These are phyloP conservation scores for Camillea tinctor DNA, from an alignment of 2,329 filamentous ascomycete genomes.

Conservation along the genomic window DNA sequence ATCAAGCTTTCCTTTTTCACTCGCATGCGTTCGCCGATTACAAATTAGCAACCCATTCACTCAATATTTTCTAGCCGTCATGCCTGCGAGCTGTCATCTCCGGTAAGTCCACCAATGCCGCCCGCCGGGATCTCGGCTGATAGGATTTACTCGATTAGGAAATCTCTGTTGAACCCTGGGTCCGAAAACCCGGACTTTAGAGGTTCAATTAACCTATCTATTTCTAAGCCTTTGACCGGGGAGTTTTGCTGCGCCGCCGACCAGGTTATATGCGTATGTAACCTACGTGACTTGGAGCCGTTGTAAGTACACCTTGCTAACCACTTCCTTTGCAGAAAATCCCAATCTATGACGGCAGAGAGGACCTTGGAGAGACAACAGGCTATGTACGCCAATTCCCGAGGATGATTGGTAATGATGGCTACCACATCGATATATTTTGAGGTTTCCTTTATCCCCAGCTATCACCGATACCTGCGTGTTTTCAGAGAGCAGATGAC, in stretches of 20 bases:
- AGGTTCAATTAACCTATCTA: neutral
- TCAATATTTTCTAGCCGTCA: neutral
- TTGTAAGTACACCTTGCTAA: too few relatives aligned
- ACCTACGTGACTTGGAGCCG: too few relatives aligned
- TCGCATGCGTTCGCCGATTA: neutral
- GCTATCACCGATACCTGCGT: neutral
- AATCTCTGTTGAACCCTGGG: neutral
- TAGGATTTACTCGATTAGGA: neutral
- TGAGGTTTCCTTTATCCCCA: neutral
- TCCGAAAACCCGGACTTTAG: neutral
- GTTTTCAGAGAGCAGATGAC: neutral
- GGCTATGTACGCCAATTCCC: neutral
- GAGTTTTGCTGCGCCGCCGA: too few relatives aligned
- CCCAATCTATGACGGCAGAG: too few relatives aligned
- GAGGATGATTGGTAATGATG: neutral
- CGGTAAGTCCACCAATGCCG: neutral
- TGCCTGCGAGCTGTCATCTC: neutral
- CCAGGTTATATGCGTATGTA: too few relatives aligned
- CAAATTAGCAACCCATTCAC: neutral
- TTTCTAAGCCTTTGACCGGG: neutral
- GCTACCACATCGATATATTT: neutral
- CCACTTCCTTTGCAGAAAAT: too few relatives aligned
- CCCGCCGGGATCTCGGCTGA: neutral
- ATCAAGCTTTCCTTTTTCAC: neutral
- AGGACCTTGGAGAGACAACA: neutral